Evolutionary conservation across 768 basidiomycete genomes (phyloP).

Genomic region (Rhodotorula graminis): DNA sequence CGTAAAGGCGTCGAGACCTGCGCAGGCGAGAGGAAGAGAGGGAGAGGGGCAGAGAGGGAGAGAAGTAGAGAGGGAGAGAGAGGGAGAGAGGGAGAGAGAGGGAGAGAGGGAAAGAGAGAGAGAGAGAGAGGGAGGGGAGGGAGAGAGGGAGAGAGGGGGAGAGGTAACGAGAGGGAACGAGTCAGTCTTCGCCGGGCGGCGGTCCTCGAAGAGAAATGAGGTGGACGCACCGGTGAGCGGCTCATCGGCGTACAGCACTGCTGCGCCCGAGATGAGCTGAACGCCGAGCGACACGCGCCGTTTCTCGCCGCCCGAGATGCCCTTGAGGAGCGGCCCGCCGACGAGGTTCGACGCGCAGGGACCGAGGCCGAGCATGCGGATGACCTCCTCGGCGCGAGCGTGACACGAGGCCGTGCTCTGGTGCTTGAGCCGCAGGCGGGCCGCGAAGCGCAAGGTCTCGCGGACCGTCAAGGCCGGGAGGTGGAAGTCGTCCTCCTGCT

Average conservation of each 20-base stretch:
- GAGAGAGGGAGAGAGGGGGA: no score
- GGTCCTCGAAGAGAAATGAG: no score
- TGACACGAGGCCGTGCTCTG: constrained; percentile 46
- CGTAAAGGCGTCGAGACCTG: constrained; percentile 53
- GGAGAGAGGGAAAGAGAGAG: no score
- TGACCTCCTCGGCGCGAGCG: constrained; percentile 53
- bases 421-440: constrained; percentile 48
- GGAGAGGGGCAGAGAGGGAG: no score
- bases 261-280: constrained; percentile 49
- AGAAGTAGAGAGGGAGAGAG: no score
- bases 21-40: no score
- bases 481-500: constrained; percentile 51
- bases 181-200: no score
- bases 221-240: constrained; percentile 34
- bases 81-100: no score
- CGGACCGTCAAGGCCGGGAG: constrained; percentile 45
- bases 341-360: constrained; percentile 54
- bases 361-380: constrained; percentile 52
- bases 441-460: constrained; percentile 50
- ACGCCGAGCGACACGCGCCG: constrained; percentile 52
- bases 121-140: no score
- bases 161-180: no score
- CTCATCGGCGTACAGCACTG: constrained; percentile 49
- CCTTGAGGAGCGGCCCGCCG: constrained; percentile 49
- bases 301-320: constrained; percentile 56